Percentiles rank a stretch among this genome's conserved stretches.
These are phyloP conservation scores for Calvatia gigantea DNA, from an alignment of 768 basidiomycete species.

Conservation along the genomic window DNA sequence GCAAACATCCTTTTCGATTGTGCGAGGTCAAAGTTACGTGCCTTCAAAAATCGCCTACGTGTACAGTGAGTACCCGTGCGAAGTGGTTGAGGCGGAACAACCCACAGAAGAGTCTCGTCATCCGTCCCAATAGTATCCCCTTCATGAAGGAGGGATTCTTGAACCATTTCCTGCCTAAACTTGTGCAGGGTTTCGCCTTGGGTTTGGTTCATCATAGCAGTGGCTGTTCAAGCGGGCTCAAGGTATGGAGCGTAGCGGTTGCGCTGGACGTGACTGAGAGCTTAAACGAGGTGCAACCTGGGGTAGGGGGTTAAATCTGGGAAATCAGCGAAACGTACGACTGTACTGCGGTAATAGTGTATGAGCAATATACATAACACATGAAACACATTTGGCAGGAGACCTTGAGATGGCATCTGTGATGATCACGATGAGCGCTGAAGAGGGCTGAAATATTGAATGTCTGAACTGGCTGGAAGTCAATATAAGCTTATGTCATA, in stretches of 20 bases:
- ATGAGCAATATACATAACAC: not conserved
- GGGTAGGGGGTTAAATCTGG: not conserved
- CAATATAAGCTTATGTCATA: conserved; percentile 9
- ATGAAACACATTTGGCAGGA: conserved; percentile 1
- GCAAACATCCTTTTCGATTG: conserved; percentile 63
- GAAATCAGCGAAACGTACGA: not conserved
- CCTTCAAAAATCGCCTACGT: conserved; percentile 69
- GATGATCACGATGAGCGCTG: not conserved
- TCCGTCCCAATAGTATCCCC: conserved; percentile 63
- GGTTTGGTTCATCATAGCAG: conserved; percentile 5
- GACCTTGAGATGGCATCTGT: not conserved
- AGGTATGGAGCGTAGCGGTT: not conserved
- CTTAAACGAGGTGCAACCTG: not conserved
- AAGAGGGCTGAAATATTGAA: too few relatives aligned
- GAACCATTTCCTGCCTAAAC: conserved; percentile 50
- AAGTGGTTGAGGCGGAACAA: not conserved
- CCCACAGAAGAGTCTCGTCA: conserved; percentile 56
- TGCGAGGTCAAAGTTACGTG: conserved; percentile 58
- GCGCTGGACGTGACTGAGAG: not conserved
- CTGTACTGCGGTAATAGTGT: not conserved
- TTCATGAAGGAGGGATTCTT: conserved; percentile 53
- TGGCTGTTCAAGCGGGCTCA: not conserved
- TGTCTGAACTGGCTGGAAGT: too few relatives aligned
- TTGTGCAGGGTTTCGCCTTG: conserved; percentile 36
- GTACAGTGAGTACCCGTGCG: not conserved